phyloP scores from a whole-genome alignment of 2,329 filamentous ascomycete species.

The Phoma sp. region DNA sequence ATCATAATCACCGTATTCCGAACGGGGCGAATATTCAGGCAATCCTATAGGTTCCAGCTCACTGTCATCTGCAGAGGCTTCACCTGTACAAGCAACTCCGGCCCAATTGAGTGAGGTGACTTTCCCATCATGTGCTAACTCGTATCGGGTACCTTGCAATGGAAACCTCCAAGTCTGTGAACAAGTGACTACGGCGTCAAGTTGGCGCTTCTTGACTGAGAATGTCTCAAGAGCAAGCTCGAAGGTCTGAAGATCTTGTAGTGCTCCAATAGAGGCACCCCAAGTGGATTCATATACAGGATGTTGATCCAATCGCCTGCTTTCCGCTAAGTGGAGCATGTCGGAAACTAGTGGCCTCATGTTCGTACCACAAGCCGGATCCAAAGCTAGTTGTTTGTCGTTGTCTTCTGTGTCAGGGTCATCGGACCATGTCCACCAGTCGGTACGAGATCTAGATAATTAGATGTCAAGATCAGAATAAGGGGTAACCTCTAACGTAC shows the following conservation, averaged over 20 bases:
- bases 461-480: not conserved
- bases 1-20: too few species aligned
- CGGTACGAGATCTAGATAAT: not conserved
- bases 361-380: not conserved
- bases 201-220: not conserved
- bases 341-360: not conserved
- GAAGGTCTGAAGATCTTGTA: not conserved
- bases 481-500: not conserved
- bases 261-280: not conserved
- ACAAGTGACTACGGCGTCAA: not conserved
- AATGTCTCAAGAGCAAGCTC: not conserved
- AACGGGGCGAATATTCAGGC: too few species aligned
- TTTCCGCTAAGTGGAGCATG: not conserved
- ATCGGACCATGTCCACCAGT: not conserved
- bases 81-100: not conserved
- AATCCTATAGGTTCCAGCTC: too few species aligned
- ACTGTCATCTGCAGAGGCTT: not conserved
- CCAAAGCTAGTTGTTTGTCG: not conserved
- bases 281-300: not conserved
- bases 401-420: not conserved
- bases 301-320: not conserved
- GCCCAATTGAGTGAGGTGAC: not conserved
- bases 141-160: not conserved
- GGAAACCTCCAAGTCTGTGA: not conserved
- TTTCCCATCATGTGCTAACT: not conserved